Evolutionary conservation across 163 green algal genomes (phyloP), one percentile per base, ranked within the genome.

Genomic region (Scenedesmus sp.): DNA sequence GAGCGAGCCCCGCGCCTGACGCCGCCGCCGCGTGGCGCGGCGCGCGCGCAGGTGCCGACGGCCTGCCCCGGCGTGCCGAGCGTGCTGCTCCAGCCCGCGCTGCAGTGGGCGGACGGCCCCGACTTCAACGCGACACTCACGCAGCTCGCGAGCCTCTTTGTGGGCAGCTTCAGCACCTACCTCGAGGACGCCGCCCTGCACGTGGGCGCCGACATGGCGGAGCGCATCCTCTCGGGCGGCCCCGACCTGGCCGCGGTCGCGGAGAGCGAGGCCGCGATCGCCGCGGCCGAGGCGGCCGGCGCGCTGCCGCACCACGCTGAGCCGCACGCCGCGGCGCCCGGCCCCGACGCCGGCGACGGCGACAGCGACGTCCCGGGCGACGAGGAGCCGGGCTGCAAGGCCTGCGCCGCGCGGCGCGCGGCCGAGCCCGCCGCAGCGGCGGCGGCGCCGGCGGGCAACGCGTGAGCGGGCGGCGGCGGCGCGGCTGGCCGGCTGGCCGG

Each of bases 91-190:
- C 74, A 87, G 63, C 94, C 94, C 0, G 69, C 87, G 29, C 75
- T 60, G 18, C 57, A 80, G 60, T 98, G 94, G 94, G 39, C 75
- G n/a, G 80, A 94, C 80, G 83, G 89, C 57, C 79, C 74, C 26
- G 88, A 84, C 18, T 97, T 93, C 83, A 63, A 93, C 54, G 50
- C 44, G 29, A 92, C 84, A 11, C 81, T 95, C 36, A 60, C 79
- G 18, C 83, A 91, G 54, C 87, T 98, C 50, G 86, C 76, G 0
- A 75, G 91, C 29, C 86, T 96, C 60, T 89, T 95, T 75, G 70
- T 78, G 0, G 51, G 75, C 3, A 87, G 90, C 79, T 92, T 92
- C 60, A 45, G 60, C 39, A 70, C 73, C 62, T 92, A 87, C 79
- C 31, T 82, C 45, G 76, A 83, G 6, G 70, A 84, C 60, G 63